Base-by-base conservation (phyloP, 805 yeast species). In the Hagleromyces aurorensis region DNA sequence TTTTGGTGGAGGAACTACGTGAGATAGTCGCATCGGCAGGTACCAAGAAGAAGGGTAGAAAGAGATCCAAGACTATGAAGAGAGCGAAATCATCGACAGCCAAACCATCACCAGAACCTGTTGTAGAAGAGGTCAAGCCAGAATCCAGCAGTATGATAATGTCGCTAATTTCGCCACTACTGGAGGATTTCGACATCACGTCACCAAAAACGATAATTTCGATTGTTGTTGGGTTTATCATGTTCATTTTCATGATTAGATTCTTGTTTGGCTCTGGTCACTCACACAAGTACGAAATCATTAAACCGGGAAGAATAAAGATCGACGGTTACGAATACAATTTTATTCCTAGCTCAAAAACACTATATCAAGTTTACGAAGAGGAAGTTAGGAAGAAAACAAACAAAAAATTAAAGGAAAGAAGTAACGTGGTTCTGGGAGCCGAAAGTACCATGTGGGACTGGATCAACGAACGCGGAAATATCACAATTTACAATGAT, bases 381-480 rank as follows among this genome's bases (percentile, higher is more conserved):
- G 41, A 48, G 10, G 48, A 48, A 21, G 36, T 47, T 16, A 43
- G 34, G 29, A 31, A 26, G 19, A 34, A 32, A 9, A 22, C 25
- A 12, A 19, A 24, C 33, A 44, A 23, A 29, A 32, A 25, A 13
- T 27, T 16, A 14, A 19, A 21, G 5, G 43, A 25, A 33, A 38
- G 21, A 29, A 27, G 32, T 8, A 40, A 59, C 36, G 34, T 57
- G 37, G 43, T 55, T 12, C 43, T 60, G 36, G 61, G 64, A 32
- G 70, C 74, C 36, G 86, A 82, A 52, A 62, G 67, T 11, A 66
- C 67, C 14, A 48, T 82, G 24, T 82, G 91, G 91, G 67, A 72
- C 25, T 82, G 94, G 94, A 64, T 82, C 23, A 65, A 65, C 23
- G 62, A 59, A 36, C 62, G 71, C 20, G 56, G 59, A 7, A 44